Base-by-base conservation (phyloP, 768 basidiomycete genomes). In the Agaricus sinodeliciosus region DNA sequence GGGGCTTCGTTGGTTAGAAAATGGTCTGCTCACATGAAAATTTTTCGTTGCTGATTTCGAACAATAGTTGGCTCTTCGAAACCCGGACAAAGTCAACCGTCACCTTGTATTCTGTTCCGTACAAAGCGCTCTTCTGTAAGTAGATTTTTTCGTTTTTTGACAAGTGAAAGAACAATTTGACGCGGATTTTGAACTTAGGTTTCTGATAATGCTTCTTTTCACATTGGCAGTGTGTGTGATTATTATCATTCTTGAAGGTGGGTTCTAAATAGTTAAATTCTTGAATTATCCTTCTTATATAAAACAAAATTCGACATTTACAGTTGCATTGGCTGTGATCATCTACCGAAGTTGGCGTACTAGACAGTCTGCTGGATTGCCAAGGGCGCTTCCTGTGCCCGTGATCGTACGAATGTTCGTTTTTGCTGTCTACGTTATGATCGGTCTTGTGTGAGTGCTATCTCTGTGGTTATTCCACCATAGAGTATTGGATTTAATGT, bases 341-440 rank as follows among this genome's bases (percentile, higher is more conserved):
- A 54, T 68, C 26, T 68, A 64, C 51, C 58, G 67, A 18, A 66
- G 65, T 45, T 67, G 64, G 62, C 61, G 63, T 19, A 68, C 61
- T 9, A 57, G 66, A 43, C 64, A 65, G 18, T 57, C 58, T n/a
- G 67, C 65, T 13, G 66, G 70, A 0, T 42, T 60, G 35, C 55
- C 60, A 7, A 61, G 58, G 43, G 58, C 58, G 4, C 37, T 67
- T 22, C 58, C 70, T 39, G 44, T 59, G 16, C 63, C 63, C 25
- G 54, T 72, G 11, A 26, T 68, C 11, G 47, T 68, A 15, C 66
- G 71, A 39, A 67, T 71, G 3, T 39, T 72, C 7, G 52, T 67
- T 4, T 72, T 72, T 45, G 68, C 65, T 3, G 46, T 61, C 6
- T 72, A 67, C 50, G 57, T 71, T 22, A 50, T 63, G 13, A 56